Conservation (phyloP, 495 filamentous ascomycete genomes). For the Podospora bellae-mahoneyi region DNA sequence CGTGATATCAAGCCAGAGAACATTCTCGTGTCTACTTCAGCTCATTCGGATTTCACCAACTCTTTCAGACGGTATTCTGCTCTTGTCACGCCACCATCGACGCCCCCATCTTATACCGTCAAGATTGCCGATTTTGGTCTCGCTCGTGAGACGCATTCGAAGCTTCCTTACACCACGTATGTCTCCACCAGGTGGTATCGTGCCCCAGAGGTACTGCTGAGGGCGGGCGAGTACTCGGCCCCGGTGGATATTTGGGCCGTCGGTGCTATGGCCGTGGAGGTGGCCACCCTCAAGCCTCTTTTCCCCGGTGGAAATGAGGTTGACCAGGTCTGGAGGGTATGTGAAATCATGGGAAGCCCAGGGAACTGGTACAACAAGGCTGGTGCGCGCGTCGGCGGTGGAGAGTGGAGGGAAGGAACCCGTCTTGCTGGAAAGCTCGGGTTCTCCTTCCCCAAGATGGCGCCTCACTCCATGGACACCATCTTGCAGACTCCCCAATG, state of each 20-base stretch:
- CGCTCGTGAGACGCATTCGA: constrained; percentile 95
- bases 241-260: constrained; percentile 99
- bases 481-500: constrained; percentile 88
- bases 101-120: constrained; percentile 88
- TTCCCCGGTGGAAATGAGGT: constrained; percentile 99
- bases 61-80: constrained; percentile 89
- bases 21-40: constrained; percentile 92
- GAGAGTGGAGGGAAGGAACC: constrained; percentile 96
- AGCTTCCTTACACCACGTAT: constrained; percentile 95
- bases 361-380: constrained; percentile 96
- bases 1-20: constrained; percentile 99
- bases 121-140: constrained; percentile 99
- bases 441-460: constrained; percentile 99
- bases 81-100: constrained; percentile 89
- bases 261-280: constrained; percentile 99
- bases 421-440: constrained; percentile 91
- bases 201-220: constrained; percentile 89
- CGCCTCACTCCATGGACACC: constrained; percentile 92
- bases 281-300: constrained; percentile 93
- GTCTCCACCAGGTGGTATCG: constrained; percentile 99
- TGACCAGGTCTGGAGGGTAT: constrained; percentile 98
- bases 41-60: constrained; percentile 69
- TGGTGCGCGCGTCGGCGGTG: constrained; percentile 82
- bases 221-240: constrained; percentile 95
- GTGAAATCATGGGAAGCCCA: constrained; percentile 99